phyloP scores from a whole-genome alignment of 2,329 filamentous ascomycete genomes.

The Bipolaris cookei region DNA sequence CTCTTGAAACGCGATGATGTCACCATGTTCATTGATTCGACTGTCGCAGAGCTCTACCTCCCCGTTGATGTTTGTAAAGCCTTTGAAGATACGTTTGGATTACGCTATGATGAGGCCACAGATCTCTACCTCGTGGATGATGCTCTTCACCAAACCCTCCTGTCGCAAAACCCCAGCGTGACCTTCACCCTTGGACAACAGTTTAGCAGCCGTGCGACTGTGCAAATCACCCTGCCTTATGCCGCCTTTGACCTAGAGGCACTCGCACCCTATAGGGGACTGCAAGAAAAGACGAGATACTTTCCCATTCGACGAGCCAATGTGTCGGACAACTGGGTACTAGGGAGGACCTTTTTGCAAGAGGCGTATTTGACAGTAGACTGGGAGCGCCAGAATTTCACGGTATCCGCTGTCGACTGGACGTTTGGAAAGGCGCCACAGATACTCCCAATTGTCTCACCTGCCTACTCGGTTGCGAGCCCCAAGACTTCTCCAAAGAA shows the following conservation, averaged over 20 bases:
- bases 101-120: slow-evolving; percentile 69
- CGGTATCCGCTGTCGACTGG: slow-evolving; percentile 51
- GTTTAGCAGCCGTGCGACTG: slow-evolving; percentile 41
- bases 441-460: slow-evolving; percentile 45
- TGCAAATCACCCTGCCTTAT: slow-evolving; percentile 58
- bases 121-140: slow-evolving; percentile 69
- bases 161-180: slow-evolving; percentile 51
- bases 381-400: slow-evolving; percentile 57
- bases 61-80: slow-evolving; percentile 63
- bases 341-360: slow-evolving; percentile 73
- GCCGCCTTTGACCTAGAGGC: slow-evolving; percentile 58
- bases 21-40: slow-evolving; percentile 57
- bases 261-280: slow-evolving; percentile 57
- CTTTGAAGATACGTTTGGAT: slow-evolving; percentile 68
- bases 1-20: slow-evolving; percentile 48
- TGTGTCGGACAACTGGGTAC: slow-evolving; percentile 62
- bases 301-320: slow-evolving; percentile 68
- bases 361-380: slow-evolving; percentile 64
- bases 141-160: slow-evolving; percentile 60
- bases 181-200: slow-evolving; percentile 53
- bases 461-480: slow-evolving; percentile 26
- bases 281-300: slow-evolving; percentile 68
- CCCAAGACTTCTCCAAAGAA: slow-evolving; percentile 1
- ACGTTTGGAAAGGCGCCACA: slow-evolving; percentile 32
- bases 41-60: slow-evolving; percentile 57